A percentile compares a stretch with the other conserved stretches of the same genome.
Evolutionary conservation across 352 stramenopile genomes (phyloP).

Genomic region (Nothophytophthora sp.): DNA sequence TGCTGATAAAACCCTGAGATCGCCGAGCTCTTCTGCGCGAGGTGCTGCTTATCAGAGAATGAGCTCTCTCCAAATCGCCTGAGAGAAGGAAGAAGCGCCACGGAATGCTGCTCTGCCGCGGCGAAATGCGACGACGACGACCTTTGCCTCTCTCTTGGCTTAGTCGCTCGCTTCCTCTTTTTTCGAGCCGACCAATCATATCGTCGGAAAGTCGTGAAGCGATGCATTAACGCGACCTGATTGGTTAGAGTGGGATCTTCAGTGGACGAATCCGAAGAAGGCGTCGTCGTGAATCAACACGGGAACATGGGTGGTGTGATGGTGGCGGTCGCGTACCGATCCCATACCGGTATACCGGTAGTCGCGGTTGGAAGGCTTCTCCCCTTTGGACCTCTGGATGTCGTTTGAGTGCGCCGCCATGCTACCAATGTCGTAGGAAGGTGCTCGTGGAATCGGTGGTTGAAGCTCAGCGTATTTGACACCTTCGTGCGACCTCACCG

Average conservation of each 20-base stretch:
- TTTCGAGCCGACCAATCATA: slow-evolving; percentile 3
- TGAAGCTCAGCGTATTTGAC: slow-evolving; percentile 3
- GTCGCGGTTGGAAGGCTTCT: too few species aligned
- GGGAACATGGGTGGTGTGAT: too few species aligned
- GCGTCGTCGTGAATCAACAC: slow-evolving; percentile 14
- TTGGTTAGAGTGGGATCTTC: slow-evolving; percentile 1
- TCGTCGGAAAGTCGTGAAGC: slow-evolving; percentile 12
- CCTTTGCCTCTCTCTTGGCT: too few species aligned
- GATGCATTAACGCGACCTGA: neutral
- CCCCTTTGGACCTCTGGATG: too few species aligned
- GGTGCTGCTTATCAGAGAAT: slow-evolving; percentile 13
- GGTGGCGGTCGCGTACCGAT: too few species aligned
- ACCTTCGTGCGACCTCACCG: slow-evolving; percentile 30
- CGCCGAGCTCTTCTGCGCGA: neutral
- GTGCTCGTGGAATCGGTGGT: slow-evolving; percentile 6
- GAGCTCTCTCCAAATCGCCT: neutral
- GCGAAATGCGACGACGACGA: neutral
- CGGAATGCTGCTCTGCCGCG: slow-evolving; percentile 2
- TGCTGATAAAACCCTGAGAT: neutral
- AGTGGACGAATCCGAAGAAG: slow-evolving; percentile 26
- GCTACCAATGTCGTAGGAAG: slow-evolving; percentile 1
- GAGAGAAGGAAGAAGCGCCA: slow-evolving; percentile 3
- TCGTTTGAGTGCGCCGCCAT: neutral
- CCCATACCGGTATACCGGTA: too few species aligned
- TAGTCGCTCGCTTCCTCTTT: too few species aligned